Conservation (phyloP, 208 protist species). For the Trichomonas vaginalis region DNA sequence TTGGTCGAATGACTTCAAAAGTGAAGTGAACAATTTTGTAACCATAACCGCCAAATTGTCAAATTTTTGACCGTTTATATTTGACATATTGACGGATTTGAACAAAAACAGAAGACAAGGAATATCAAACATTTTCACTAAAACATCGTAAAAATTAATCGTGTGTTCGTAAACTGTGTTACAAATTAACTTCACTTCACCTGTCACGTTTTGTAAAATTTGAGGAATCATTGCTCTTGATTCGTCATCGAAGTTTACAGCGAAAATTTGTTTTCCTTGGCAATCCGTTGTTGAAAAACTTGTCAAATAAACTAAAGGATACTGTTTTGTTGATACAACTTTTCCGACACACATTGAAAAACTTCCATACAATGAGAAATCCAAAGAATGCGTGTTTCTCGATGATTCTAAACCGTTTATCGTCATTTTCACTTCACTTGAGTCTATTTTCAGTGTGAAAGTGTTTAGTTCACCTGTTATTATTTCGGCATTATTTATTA, state of each 20-base stretch:
- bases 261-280: background rate
- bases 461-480: background rate
- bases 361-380: background rate
- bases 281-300: background rate
- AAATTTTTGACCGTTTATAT: background rate
- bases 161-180: background rate
- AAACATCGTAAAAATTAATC: background rate
- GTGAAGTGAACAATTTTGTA: background rate
- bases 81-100: background rate
- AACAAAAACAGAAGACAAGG: background rate
- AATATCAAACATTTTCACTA: background rate
- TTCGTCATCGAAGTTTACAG: background rate
- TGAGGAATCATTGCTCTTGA: background rate
- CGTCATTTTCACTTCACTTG: background rate
- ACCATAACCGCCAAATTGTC: background rate
- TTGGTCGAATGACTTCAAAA: background rate
- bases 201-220: background rate
- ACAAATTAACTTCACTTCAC: background rate
- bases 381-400: background rate
- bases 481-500: background rate
- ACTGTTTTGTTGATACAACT: background rate
- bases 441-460: background rate
- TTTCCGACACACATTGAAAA: background rate
- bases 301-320: background rate
- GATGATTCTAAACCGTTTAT: background rate